These are phyloP conservation scores for Beta lomatogona DNA, from an alignment of 179 eudicot species.

Conservation along the genomic window DNA sequence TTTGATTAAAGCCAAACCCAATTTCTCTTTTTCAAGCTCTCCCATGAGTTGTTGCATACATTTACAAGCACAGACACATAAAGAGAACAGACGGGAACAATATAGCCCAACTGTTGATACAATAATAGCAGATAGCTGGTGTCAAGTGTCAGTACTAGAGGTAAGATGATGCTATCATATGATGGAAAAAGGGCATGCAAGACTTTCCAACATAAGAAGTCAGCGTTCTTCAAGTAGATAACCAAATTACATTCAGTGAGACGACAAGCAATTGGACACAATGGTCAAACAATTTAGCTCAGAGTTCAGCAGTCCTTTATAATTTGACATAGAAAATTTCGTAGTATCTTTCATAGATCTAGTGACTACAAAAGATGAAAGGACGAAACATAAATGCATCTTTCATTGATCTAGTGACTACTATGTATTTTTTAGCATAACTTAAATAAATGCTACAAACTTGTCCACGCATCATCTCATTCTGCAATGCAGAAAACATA, in stretches of 20 bases:
- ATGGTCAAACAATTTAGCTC: background rate
- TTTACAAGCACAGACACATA: conserved; percentile 2
- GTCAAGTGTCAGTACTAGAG: background rate
- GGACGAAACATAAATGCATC: background rate
- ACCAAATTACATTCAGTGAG: background rate
- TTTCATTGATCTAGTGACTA: background rate
- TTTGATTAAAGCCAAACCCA: background rate
- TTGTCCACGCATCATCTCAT: background rate
- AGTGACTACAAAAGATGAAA: background rate
- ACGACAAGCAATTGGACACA: conserved; percentile 3
- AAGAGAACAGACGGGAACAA: background rate
- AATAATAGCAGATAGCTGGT: background rate
- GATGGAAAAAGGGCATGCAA: background rate
- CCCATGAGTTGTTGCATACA: background rate
- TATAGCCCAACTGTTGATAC: background rate
- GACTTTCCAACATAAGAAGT: background rate
- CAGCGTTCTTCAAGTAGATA: background rate
- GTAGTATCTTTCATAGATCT: too few species aligned
- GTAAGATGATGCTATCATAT: background rate
- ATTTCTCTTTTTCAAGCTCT: background rate
- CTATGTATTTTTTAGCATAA: background rate
- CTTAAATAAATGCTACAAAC: background rate
- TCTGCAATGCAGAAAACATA: background rate
- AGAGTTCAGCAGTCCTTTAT: background rate
- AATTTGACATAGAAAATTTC: background rate